A percentile compares a stretch with the other conserved stretches of the same genome.
phyloP scores from a whole-genome alignment of 345 rosid genomes.

The Citrus mangshanensis region DNA sequence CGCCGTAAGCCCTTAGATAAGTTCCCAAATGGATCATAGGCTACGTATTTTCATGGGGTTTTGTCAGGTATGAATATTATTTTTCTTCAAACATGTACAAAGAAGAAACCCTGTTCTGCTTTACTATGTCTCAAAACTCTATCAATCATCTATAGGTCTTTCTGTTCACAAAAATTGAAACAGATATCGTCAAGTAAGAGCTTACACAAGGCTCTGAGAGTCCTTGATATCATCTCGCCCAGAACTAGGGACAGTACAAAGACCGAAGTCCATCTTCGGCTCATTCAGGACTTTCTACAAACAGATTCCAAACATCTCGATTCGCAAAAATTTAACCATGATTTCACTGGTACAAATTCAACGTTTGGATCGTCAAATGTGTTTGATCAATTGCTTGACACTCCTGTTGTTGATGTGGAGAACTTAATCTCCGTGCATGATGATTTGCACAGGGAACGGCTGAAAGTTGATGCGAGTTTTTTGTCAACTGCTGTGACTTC shows the following conservation, averaged over 20 bases:
- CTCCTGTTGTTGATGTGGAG: slow-evolving; percentile 15
- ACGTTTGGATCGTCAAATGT: slow-evolving; percentile 19
- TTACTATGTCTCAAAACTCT: background rate
- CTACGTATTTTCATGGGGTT: slow-evolving; percentile 3
- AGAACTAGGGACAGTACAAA: slow-evolving; percentile 14
- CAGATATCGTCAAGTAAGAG: slow-evolving; percentile 21
- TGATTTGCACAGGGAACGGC: slow-evolving; percentile 8
- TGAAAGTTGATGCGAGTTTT: slow-evolving; percentile 34
- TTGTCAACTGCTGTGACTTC: slow-evolving; percentile 61
- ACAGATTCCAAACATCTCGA: slow-evolving; percentile 28
- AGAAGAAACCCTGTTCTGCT: background rate
- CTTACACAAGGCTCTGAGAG: slow-evolving; percentile 44
- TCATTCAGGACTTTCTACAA: slow-evolving; percentile 46
- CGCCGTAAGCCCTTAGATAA: background rate
- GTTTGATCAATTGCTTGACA: slow-evolving; percentile 31
- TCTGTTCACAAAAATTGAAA: slow-evolving; percentile 30
- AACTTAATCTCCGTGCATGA: background rate
- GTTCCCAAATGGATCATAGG: background rate
- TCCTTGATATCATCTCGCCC: slow-evolving; percentile 45
- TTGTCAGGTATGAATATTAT: slow-evolving; percentile 13
- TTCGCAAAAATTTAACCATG: slow-evolving; percentile 6
- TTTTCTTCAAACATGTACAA: slow-evolving; percentile 1
- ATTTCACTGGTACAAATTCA: slow-evolving; percentile 16
- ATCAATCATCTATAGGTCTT: slow-evolving; percentile 17
- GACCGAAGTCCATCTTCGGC: slow-evolving; percentile 46